Percentiles rank a stretch among this genome's conserved stretches.
phyloP scores from a whole-genome alignment of 1,139 yeast species.

The Pichia sp. region DNA sequence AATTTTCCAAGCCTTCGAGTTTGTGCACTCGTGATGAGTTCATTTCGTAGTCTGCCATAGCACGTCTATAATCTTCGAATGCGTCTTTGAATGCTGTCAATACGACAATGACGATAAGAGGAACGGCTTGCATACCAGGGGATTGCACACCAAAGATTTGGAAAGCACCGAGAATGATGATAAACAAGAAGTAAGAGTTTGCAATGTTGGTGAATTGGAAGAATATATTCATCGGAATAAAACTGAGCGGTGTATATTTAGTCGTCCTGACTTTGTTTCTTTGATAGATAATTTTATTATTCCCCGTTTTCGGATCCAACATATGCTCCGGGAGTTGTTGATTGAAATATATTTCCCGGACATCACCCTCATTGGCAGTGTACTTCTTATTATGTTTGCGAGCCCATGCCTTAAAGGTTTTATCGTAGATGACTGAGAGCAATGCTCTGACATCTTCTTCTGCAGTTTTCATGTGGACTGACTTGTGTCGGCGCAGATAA shows the following conservation, averaged over 20 bases:
- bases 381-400: conserved; percentile 2
- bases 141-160: conserved; percentile 52
- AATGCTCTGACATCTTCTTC: conserved; percentile 11
- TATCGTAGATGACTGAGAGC: neutral
- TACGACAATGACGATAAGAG: conserved; percentile 49
- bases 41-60: conserved; percentile 45
- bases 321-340: conserved; percentile 24
- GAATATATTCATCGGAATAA: conserved; percentile 45
- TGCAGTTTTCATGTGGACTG: conserved; percentile 13
- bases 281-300: conserved; percentile 30
- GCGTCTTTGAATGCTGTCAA: conserved; percentile 54
- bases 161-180: conserved; percentile 45
- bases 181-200: conserved; percentile 44
- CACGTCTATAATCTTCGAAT: conserved; percentile 50
- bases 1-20: conserved; percentile 33
- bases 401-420: conserved; percentile 3
- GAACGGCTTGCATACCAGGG: conserved; percentile 51
- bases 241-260: conserved; percentile 50
- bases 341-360: conserved; percentile 24
- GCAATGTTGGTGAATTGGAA: conserved; percentile 51
- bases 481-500: no score
- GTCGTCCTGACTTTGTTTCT: conserved; percentile 56
- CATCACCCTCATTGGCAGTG: conserved; percentile 5
- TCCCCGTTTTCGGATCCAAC: conserved; percentile 21
- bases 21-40: conserved; percentile 46